Conservation (phyloP, 257 asterid species). For the Solanum lycopersicoides region DNA sequence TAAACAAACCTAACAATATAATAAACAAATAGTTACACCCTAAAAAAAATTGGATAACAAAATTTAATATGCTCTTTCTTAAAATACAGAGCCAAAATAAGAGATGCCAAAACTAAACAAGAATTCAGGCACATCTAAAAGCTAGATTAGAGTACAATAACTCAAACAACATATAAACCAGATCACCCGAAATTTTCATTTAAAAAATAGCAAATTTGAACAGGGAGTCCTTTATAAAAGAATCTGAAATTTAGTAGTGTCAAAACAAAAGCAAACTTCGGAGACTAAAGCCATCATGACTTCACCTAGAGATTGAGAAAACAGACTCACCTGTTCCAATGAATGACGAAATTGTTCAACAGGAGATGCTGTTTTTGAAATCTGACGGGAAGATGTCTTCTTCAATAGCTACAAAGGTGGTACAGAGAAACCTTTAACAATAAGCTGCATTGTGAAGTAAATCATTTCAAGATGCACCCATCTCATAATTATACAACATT, state of each 20-base stretch:
- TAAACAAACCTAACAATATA: neutral
- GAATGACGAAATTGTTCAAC: constrained; percentile 60
- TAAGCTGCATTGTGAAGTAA: constrained; percentile 47
- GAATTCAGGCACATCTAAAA: neutral
- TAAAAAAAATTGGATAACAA: neutral
- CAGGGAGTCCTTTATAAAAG: neutral
- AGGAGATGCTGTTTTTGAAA: constrained; percentile 49
- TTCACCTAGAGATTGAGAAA: neutral
- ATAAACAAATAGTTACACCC: neutral
- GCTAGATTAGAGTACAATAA: neutral
- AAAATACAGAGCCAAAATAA: neutral
- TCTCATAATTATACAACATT: neutral
- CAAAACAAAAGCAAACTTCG: neutral
- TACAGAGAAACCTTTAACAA: constrained; percentile 54
- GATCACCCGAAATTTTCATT: neutral
- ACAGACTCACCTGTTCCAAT: constrained; percentile 50
- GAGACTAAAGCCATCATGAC: neutral
- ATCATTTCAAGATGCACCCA: constrained; percentile 30
- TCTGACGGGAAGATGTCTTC: constrained; percentile 55
- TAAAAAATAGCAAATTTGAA: neutral
- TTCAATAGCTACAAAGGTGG: constrained; percentile 73
- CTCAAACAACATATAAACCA: neutral
- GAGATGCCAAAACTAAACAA: neutral
- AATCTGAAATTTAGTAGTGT: neutral
- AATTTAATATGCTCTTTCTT: neutral